A percentile compares a stretch with the other conserved stretches of the same genome.
Evolutionary conservation across 129 eudicot genomes (phyloP).

Genomic region (Gnaphalium uliginosum): DNA sequence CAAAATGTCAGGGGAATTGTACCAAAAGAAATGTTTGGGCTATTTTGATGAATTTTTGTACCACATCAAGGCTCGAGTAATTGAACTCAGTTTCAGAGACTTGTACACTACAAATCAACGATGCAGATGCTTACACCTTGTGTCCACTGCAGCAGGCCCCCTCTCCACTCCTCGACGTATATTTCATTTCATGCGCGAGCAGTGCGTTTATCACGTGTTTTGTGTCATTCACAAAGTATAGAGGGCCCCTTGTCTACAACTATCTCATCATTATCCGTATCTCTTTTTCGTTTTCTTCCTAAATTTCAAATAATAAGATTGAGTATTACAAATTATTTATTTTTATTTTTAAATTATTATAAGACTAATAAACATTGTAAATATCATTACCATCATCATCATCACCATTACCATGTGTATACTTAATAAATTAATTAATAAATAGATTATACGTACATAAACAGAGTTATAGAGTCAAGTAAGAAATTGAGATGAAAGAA

Average conservation of each 20-base stretch:
- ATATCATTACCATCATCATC: too few species aligned
- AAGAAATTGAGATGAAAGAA: too few species aligned
- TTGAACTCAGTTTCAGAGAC: not conserved
- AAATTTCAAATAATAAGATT: too few species aligned
- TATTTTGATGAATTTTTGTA: not conserved
- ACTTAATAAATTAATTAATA: too few species aligned
- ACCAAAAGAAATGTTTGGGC: not conserved
- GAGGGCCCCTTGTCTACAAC: not conserved
- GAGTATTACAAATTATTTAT: too few species aligned
- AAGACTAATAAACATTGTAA: too few species aligned
- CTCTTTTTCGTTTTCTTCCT: not conserved
- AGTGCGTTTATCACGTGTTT: not conserved
- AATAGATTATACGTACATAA: too few species aligned
- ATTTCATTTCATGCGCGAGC: not conserved
- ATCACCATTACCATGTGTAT: too few species aligned
- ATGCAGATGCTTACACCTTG: not conserved
- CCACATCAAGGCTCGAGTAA: not conserved
- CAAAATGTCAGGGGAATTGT: not conserved
- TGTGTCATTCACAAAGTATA: not conserved
- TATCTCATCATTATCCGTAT: not conserved
- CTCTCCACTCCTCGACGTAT: slow-evolving; percentile 2
- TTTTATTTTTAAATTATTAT: too few species aligned
- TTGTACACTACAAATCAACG: slow-evolving; percentile 19
- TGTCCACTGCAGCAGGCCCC: slow-evolving; percentile 1
- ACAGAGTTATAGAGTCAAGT: too few species aligned